These are phyloP conservation scores for Calonectria pseudoturangicola DNA, from an alignment of 2,329 filamentous ascomycete genomes.

Conservation along the genomic window DNA sequence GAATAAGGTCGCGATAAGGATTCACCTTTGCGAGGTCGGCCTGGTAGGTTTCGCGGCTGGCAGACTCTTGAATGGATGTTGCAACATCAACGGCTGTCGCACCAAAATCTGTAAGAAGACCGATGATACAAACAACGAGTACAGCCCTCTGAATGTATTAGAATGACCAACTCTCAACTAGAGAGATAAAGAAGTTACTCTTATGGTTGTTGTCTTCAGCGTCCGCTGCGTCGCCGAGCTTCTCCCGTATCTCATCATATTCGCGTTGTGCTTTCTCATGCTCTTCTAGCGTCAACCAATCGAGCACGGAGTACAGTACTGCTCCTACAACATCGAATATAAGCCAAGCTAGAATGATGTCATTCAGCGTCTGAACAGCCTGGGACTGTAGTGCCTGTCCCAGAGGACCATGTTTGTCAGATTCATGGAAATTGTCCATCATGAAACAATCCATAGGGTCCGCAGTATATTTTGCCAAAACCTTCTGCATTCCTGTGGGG, in stretches of 20 bases:
- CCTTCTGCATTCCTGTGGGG: neutral
- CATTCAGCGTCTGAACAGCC: neutral
- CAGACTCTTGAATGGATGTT: neutral
- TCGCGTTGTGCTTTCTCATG: slow-evolving; percentile 7
- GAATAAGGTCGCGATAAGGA: slow-evolving; percentile 1
- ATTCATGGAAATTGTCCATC: neutral
- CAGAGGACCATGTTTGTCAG: neutral
- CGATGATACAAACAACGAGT: neutral
- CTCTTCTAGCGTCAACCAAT: neutral
- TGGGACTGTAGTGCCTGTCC: neutral
- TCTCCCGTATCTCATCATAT: neutral
- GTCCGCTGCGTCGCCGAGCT: neutral
- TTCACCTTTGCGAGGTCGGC: neutral
- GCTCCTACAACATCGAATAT: neutral
- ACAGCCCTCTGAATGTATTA: neutral
- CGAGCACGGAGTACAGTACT: neutral
- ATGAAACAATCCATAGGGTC: neutral
- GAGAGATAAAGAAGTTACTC: slow-evolving; percentile 1
- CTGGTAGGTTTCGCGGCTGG: neutral
- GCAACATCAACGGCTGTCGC: neutral
- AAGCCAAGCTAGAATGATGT: neutral
- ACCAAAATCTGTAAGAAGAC: neutral
- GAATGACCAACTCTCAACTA: neutral
- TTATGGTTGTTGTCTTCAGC: neutral
- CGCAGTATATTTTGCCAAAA: slow-evolving; percentile 9